A percentile compares a stretch with the other conserved stretches of the same genome.
Conservation (phyloP, 495 filamentous ascomycete species). For the Trichoderma gamsii region DNA sequence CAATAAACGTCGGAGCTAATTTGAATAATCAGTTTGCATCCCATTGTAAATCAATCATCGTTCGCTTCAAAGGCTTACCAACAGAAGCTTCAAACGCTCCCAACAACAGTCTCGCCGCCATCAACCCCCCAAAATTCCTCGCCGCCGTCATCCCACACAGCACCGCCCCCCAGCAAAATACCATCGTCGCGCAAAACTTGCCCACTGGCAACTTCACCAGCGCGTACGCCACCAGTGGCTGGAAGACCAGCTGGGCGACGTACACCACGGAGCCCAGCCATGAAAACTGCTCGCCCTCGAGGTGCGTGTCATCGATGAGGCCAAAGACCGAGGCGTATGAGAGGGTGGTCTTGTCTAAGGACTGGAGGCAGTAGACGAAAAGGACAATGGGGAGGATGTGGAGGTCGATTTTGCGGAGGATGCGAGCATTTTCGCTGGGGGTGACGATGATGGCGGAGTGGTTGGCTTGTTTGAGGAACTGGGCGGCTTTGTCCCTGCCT, state of each 20-base stretch:
- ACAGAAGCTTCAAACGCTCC: constrained; percentile 29
- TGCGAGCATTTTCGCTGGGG: constrained; percentile 28
- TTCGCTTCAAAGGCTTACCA: not conserved
- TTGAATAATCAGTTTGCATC: not conserved
- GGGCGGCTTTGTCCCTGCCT: constrained; percentile 36
- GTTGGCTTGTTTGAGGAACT: constrained; percentile 33
- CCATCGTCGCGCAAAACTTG: constrained; percentile 27
- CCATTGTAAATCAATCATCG: not conserved
- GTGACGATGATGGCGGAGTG: constrained; percentile 40
- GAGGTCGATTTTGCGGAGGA: constrained; percentile 27
- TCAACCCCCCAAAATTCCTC: constrained; percentile 31
- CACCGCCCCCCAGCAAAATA: constrained; percentile 25
- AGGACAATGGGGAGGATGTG: constrained; percentile 36
- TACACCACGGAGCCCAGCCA: constrained; percentile 30
- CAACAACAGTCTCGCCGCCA: constrained; percentile 26
- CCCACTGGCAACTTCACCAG: constrained; percentile 34
- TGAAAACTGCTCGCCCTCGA: constrained; percentile 24
- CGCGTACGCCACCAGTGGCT: constrained; percentile 25
- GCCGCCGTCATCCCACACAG: constrained; percentile 26
- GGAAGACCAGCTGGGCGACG: constrained; percentile 26
- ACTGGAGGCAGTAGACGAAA: constrained; percentile 37
- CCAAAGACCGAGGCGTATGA: constrained; percentile 31
- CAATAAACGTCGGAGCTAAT: constrained; percentile 51
- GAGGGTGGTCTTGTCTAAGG: constrained; percentile 37
- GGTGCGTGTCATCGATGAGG: constrained; percentile 23